Conservation (phyloP, 805 yeast species). For the Kluyveromyces nonfermentans region DNA sequence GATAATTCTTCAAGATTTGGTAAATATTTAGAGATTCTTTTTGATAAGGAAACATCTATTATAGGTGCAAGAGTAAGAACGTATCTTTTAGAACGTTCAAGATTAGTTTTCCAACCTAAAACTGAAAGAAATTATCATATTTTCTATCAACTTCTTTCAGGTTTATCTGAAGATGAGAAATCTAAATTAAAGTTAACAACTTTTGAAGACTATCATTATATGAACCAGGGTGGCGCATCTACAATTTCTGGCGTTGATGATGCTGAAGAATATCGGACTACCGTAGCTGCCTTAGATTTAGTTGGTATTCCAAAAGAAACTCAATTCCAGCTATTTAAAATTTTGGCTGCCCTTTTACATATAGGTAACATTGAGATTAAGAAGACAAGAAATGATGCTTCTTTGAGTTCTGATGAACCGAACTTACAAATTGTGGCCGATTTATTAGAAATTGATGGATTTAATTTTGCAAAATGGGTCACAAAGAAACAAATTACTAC, state of each 20-base stretch:
- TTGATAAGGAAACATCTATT: conserved; percentile 64
- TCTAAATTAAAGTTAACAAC: conserved; percentile 48
- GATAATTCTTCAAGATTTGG: conserved; percentile 94
- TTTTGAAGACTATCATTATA: conserved; percentile 65
- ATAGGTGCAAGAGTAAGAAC: conserved; percentile 94
- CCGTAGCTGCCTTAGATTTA: conserved; percentile 64
- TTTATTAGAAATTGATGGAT: conserved; percentile 69
- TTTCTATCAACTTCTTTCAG: conserved; percentile 80
- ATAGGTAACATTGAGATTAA: conserved; percentile 86
- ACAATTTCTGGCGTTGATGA: conserved; percentile 75
- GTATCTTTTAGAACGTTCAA: conserved; percentile 82
- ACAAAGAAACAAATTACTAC: conserved; percentile 86
- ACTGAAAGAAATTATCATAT: conserved; percentile 93
- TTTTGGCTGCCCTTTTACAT: conserved; percentile 82
- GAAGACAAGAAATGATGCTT: conserved; percentile 77
- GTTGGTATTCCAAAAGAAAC: conserved; percentile 59
- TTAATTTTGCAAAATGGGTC: conserved; percentile 77
- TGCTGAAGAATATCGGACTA: conserved; percentile 61
- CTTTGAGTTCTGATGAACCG: conserved; percentile 78
- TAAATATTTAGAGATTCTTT: conserved; percentile 83
- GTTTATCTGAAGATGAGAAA: conserved; percentile 47
- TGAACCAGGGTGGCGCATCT: conserved; percentile 79
- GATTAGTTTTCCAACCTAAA: conserved; percentile 86
- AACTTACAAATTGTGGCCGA: conserved; percentile 74
- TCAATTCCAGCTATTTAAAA: conserved; percentile 62